Evolutionary conservation across 331 rosid species (phyloP).

Genomic region (Erythrophleum ivorense): DNA sequence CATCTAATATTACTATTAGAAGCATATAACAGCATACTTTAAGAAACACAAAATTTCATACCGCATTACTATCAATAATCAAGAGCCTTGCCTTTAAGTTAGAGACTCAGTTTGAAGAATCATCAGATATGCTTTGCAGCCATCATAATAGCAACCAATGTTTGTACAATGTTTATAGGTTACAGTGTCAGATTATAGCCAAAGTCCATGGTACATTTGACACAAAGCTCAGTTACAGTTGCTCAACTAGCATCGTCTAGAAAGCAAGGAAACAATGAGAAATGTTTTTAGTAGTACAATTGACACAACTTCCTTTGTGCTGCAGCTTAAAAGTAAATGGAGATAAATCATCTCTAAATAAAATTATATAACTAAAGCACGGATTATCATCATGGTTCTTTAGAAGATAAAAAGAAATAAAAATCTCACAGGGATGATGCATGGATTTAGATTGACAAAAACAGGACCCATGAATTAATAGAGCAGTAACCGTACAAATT

Average conservation of each 20-base stretch:
- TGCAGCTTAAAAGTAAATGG: neutral
- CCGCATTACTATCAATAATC: neutral
- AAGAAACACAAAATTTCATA: neutral
- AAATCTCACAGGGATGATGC: neutral
- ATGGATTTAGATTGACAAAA: neutral
- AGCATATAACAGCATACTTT: neutral
- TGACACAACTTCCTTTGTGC: neutral
- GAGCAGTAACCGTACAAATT: neutral
- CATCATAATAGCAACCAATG: too few relatives aligned
- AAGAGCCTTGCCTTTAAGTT: too few relatives aligned
- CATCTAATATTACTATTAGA: too few relatives aligned
- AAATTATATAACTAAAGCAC: constrained; percentile 5
- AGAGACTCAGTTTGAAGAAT: too few relatives aligned
- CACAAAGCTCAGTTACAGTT: neutral
- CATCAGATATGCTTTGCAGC: too few relatives aligned
- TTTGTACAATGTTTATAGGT: too few relatives aligned
- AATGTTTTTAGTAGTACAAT: neutral
- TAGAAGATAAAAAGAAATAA: neutral
- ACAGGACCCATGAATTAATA: neutral
- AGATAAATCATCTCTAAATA: neutral
- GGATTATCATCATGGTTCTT: neutral
- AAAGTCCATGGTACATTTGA: neutral
- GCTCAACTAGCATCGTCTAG: neutral
- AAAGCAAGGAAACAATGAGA: neutral
- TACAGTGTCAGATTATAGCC: neutral